These are phyloP conservation scores for Marasmius sp. DNA, from an alignment of 1,284 basidiomycete genomes.

Conservation along the genomic window DNA sequence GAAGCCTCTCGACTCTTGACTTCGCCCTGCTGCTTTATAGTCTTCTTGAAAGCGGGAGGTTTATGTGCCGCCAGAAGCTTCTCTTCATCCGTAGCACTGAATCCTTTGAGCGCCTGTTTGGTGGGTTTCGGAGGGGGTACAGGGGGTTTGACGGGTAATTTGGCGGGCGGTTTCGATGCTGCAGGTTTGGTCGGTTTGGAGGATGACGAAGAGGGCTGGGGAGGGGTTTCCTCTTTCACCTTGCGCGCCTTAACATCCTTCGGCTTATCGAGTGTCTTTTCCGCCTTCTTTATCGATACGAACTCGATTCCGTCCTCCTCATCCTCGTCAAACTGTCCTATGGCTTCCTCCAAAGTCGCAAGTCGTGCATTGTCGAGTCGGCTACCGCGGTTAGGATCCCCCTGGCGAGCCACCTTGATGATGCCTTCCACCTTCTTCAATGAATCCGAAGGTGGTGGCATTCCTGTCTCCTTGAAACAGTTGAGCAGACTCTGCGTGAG, in stretches of 20 bases:
- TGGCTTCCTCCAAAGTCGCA: slow-evolving; percentile 53
- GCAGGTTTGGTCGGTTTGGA: not conserved
- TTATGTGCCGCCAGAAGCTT: slow-evolving; percentile 32
- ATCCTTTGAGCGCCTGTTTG: slow-evolving; percentile 18
- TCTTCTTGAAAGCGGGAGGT: slow-evolving; percentile 37
- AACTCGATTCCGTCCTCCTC: slow-evolving; percentile 32
- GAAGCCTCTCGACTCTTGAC: slow-evolving; percentile 12
- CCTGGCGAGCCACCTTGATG: slow-evolving; percentile 54
- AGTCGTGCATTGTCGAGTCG: slow-evolving; percentile 61
- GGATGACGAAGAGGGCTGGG: not conserved
- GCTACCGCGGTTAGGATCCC: slow-evolving; percentile 39
- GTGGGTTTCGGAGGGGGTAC: slow-evolving; percentile 7
- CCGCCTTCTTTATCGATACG: slow-evolving; percentile 16
- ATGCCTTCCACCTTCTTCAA: slow-evolving; percentile 60
- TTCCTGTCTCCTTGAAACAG: slow-evolving; percentile 59
- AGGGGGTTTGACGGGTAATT: not conserved
- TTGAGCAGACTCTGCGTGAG: slow-evolving; percentile 77
- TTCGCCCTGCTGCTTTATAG: slow-evolving; percentile 15
- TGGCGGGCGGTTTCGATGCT: not conserved
- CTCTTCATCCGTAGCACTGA: slow-evolving; percentile 37
- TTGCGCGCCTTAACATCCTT: slow-evolving; percentile 6
- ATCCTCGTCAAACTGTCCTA: slow-evolving; percentile 53
- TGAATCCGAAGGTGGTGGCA: slow-evolving; percentile 49
- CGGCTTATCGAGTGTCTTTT: not conserved
- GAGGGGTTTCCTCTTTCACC: slow-evolving; percentile 5